Percentiles rank a stretch among this genome's conserved stretches.
These are phyloP conservation scores for Erythrobasidium yunnanense DNA, from an alignment of 768 basidiomycete genomes.

Conservation along the genomic window DNA sequence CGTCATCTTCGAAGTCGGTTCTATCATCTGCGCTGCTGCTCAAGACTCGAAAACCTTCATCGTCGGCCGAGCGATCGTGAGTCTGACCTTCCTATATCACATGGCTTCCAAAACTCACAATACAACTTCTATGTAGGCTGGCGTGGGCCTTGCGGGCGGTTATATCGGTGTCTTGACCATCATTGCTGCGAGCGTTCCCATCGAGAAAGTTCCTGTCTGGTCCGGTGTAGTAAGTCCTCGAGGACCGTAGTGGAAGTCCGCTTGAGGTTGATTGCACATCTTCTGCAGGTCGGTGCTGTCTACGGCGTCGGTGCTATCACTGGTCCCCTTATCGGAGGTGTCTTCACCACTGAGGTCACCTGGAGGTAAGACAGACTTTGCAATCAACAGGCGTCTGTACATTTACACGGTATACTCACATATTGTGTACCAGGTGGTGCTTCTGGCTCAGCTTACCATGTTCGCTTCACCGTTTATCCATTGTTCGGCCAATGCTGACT, in stretches of 20 bases:
- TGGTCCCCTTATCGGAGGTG: not conserved
- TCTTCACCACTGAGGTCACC: not conserved
- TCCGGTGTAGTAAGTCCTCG: too few relatives aligned
- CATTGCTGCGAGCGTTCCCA: not conserved
- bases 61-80: not conserved
- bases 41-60: not conserved
- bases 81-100: too few relatives aligned
- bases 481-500: not conserved
- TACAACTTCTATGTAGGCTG: too few relatives aligned
- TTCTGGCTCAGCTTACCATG: not conserved
- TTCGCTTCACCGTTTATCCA: not conserved
- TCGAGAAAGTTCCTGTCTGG: not conserved
- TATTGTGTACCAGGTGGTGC: too few relatives aligned
- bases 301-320: not conserved
- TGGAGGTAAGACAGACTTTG: too few relatives aligned
- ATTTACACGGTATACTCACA: too few relatives aligned
- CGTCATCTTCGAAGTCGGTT: not conserved
- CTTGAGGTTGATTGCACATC: too few relatives aligned
- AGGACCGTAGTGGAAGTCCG: too few relatives aligned
- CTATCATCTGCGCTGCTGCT: not conserved
- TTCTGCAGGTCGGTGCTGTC: not conserved
- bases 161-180: not conserved
- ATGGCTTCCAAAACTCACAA: too few relatives aligned
- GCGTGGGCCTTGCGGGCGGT: not conserved
- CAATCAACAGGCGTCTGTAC: too few relatives aligned